Evolutionary conservation across 2,329 filamentous ascomycete species (phyloP), one percentile per base, ranked within the genome.

Genomic region (Aspergillus brasiliensis): DNA sequence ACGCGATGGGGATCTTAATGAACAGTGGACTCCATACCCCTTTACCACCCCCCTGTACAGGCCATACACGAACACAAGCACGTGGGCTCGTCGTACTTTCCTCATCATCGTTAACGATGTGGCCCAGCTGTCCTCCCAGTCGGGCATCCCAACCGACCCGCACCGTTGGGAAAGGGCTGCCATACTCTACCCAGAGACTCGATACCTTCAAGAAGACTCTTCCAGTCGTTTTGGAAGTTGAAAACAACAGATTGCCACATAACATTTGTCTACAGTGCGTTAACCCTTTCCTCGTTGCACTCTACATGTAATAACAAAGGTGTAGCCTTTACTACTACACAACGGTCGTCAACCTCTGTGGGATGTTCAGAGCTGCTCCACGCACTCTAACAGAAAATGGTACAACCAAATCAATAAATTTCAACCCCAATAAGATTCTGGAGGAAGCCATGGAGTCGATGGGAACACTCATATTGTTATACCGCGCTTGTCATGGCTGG

Each of bases 401-500:
- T 7, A 4, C 19, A 19, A 8, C 17, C 13, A n/a, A 6, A 8
- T 3, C 15, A 1, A 54, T 25, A 13, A 11, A 19, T 4, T 54
- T 54, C 25, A 5, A 54, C 23, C 51, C 51, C 8, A 23, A 21
- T 11, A 27, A 42, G 4, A 8, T 40, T 8, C 13, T 54, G 8
- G 51, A 31, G 10, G 38, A 31, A 11, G 38, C 51, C 15, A 54
- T 54, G 51, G 38, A 54, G 19, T 37, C 51, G 6, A 40, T 54
- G 34, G 51, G 21, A 8, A 28, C 51, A 5, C 38, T 54, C 15
- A 44, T 54, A 8, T 28, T 54, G 7, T 15, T 44, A n/a, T 54
- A 44, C 23, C 38, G 51, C 27, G 51, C 38, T 17, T 54, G 21
- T 8, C 51, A 54, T 13, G 51, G 51, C 4, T 54, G 51, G 51